Evolutionary conservation across 805 yeast genomes (phyloP), one percentile per base, ranked within the genome.

Genomic region (Candida golubevii): DNA sequence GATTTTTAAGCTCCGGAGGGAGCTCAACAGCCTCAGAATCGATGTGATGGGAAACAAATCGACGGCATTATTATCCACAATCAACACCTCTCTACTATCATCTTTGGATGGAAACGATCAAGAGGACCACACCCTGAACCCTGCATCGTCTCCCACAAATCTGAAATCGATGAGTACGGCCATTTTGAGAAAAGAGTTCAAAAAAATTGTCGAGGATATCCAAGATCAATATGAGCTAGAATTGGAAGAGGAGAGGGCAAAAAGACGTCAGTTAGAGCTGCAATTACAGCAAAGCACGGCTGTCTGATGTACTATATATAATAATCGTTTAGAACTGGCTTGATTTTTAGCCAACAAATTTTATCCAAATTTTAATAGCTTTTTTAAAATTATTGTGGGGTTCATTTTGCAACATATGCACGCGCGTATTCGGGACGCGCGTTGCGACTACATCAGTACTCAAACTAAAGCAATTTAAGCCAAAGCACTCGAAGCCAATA

Each of bases 151-250:
- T 12, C 54, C 35, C 56, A 65, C 47, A 65, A 41, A 46, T n/a
- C 36, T 35, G 38, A 46, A 46, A 8, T 41, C 54, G 23, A 63
- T 56, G 53, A 68, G 74, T 50, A 77, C 77, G 33, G 75, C 82
- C 0, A 80, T 83, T 3, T 65, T 85, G 61, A 69, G 87, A 45
- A 72, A 77, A 49, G 89, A 85, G 60, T 85, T 84, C 65, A 83
- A 78, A 61, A 82, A 79, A 53, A 65, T 83, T 39, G 80, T 84
- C 5, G 65, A 72, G 18, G 81, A 79, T 33, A 77, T 83, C 45
- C 86, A 82, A 49, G 77, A 73, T 37, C 79, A 72, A 45, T 79
- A 82, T 54, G 87, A 82, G 51, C 56, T 66, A 9, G 85, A 83
- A 49, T 60, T 85, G 36, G 68, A 71, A 32, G 72, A 74, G 50